Evolutionary conservation across 2,329 filamentous ascomycete species (phyloP).

Genomic region (Aspergillus udagawae): DNA sequence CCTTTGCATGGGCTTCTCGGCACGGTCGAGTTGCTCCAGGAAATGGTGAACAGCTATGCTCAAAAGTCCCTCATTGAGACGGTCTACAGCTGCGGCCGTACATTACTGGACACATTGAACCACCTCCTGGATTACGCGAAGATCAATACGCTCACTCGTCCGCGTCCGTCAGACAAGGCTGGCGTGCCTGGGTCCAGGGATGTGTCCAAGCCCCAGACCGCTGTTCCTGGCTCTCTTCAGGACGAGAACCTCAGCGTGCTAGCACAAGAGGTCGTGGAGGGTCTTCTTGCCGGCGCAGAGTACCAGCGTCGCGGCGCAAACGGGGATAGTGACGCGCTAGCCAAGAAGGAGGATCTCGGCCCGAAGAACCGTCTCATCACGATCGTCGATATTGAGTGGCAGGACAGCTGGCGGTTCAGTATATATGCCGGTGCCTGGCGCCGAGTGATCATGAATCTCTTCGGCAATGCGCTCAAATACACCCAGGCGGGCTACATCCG

Average conservation of each 20-base stretch:
- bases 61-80: slow-evolving; percentile 25
- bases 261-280: slow-evolving; percentile 1
- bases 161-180: not conserved
- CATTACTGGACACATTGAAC: slow-evolving; percentile 37
- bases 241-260: slow-evolving; percentile 1
- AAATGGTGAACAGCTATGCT: slow-evolving; percentile 16
- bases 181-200: not conserved
- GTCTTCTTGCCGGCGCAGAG: slow-evolving; percentile 2
- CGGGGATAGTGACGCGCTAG: not conserved
- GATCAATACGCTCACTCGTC: slow-evolving; percentile 14
- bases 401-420: slow-evolving; percentile 4
- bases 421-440: slow-evolving; percentile 7
- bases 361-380: not conserved
- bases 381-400: slow-evolving; percentile 4
- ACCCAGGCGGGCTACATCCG: slow-evolving; percentile 7
- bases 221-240: not conserved
- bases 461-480: slow-evolving; percentile 10
- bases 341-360: not conserved
- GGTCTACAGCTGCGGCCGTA: slow-evolving; percentile 36
- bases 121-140: slow-evolving; percentile 26
- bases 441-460: slow-evolving; percentile 9
- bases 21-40: slow-evolving; percentile 21
- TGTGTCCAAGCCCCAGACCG: not conserved
- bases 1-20: slow-evolving; percentile 31
- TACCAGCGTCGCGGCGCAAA: slow-evolving; percentile 1